phyloP scores from a whole-genome alignment of 2,329 filamentous ascomycete species.

The Malbranchea zuffiana region DNA sequence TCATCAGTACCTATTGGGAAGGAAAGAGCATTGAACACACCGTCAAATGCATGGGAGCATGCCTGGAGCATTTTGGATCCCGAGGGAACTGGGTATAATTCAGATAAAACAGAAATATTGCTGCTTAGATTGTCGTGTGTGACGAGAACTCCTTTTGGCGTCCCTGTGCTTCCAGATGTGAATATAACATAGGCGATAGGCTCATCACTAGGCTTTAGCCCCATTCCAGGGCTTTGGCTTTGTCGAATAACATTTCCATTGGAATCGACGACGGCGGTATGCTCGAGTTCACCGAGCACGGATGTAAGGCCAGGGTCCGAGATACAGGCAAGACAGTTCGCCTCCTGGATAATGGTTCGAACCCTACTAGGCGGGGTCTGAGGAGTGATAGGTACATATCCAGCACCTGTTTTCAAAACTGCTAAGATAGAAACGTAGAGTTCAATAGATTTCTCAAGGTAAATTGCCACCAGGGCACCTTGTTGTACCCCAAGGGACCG shows the following conservation, averaged over 20 bases:
- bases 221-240: background rate
- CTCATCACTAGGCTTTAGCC: constrained; percentile 14
- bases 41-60: constrained; percentile 74
- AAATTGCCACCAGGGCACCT: constrained; percentile 56
- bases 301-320: constrained; percentile 15
- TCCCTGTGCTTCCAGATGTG: constrained; percentile 72
- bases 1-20: constrained; percentile 13
- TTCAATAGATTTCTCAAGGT: constrained; percentile 64
- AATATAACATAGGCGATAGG: constrained; percentile 66
- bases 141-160: constrained; percentile 68
- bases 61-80: constrained; percentile 61
- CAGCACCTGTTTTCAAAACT: constrained; percentile 61
- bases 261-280: constrained; percentile 4
- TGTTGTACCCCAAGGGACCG: constrained; percentile 35
- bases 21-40: constrained; percentile 17
- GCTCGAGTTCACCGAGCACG: background rate
- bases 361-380: constrained; percentile 55
- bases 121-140: constrained; percentile 65
- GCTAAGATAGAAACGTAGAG: constrained; percentile 67
- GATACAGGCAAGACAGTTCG: constrained; percentile 42
- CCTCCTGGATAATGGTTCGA: constrained; percentile 51
- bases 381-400: constrained; percentile 68
- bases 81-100: constrained; percentile 50
- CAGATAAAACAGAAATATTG: constrained; percentile 57
- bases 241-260: background rate